Evolutionary conservation across 345 rosid species (phyloP).

Genomic region (Toxicodendron radicans): DNA sequence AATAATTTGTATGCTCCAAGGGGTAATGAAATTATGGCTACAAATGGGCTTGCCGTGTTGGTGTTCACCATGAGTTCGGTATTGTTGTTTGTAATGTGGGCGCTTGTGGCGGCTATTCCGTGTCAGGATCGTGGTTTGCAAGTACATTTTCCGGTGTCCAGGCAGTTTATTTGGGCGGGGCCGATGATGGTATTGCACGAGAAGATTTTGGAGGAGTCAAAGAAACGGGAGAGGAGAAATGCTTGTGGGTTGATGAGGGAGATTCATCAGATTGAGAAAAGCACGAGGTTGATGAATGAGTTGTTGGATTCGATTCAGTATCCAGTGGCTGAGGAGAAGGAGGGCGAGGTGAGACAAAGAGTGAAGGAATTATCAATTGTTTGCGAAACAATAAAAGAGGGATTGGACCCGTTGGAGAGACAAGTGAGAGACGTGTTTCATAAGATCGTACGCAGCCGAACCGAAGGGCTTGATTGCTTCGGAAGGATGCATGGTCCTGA

Average conservation of each 20-base stretch:
- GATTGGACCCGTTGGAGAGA: slow-evolving; percentile 80
- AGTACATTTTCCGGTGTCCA: slow-evolving; percentile 68
- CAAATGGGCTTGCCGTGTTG: slow-evolving; percentile 61
- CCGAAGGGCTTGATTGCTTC: slow-evolving; percentile 71
- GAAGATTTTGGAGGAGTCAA: slow-evolving; percentile 74
- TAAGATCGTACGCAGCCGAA: slow-evolving; percentile 74
- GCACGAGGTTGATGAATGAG: slow-evolving; percentile 58
- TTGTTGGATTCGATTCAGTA: slow-evolving; percentile 67
- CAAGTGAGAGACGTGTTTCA: slow-evolving; percentile 85
- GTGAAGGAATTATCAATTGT: slow-evolving; percentile 60
- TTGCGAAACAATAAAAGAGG: slow-evolving; percentile 51
- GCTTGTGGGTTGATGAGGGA: slow-evolving; percentile 80
- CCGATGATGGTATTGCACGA: slow-evolving; percentile 68
- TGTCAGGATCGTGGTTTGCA: slow-evolving; percentile 96
- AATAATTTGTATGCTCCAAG: slow-evolving; percentile 58
- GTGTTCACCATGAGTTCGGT: slow-evolving; percentile 70
- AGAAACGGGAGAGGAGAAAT: slow-evolving; percentile 71
- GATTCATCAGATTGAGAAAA: slow-evolving; percentile 74
- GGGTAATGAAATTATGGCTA: slow-evolving; percentile 53
- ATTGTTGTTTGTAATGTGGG: slow-evolving; percentile 87
- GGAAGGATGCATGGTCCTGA: slow-evolving; percentile 43
- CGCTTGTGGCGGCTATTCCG: slow-evolving; percentile 90
- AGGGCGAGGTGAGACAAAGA: slow-evolving; percentile 56
- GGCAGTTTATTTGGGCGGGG: slow-evolving; percentile 68
- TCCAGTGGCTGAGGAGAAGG: slow-evolving; percentile 62